A percentile compares a stretch with the other conserved stretches of the same genome.
Conservation (phyloP, 2,329 filamentous ascomycete genomes). For the Raffaelea arxii region DNA sequence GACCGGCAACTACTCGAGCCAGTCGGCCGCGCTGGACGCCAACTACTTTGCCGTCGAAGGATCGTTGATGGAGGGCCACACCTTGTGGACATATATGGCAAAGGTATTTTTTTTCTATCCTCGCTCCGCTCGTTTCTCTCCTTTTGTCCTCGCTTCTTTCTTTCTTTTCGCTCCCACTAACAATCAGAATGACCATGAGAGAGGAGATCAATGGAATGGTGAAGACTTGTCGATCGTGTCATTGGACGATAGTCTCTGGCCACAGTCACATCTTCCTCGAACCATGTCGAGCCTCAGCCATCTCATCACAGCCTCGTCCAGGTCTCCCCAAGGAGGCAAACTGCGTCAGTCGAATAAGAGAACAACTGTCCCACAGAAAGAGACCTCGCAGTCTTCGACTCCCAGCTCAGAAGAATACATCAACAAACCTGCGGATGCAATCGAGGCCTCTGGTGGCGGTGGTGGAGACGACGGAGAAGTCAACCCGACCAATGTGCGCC, state of each 20-base stretch:
- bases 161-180: background rate
- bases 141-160: slow-evolving; percentile 3
- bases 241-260: slow-evolving; percentile 61
- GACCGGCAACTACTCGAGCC: slow-evolving; percentile 89
- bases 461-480: slow-evolving; percentile 45
- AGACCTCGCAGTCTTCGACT: slow-evolving; percentile 35
- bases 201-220: slow-evolving; percentile 94
- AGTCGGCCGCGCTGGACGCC: slow-evolving; percentile 86
- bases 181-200: slow-evolving; percentile 67
- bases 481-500: slow-evolving; percentile 66
- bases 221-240: slow-evolving; percentile 92
- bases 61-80: slow-evolving; percentile 72
- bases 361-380: no score
- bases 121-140: no score
- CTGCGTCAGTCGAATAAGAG: no score
- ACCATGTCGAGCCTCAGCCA: slow-evolving; percentile 35
- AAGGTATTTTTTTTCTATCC: slow-evolving; percentile 35
- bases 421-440: no score
- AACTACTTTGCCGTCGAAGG: slow-evolving; percentile 92
- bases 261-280: slow-evolving; percentile 39
- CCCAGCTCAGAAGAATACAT: slow-evolving; percentile 29
- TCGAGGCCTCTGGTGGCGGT: no score
- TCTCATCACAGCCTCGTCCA: slow-evolving; percentile 21
- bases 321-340: background rate
- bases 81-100: slow-evolving; percentile 78